Percentiles rank a stretch among this genome's conserved stretches.
phyloP scores from a whole-genome alignment of 257 asterid species.

The Parsonsia alboflavescens region DNA sequence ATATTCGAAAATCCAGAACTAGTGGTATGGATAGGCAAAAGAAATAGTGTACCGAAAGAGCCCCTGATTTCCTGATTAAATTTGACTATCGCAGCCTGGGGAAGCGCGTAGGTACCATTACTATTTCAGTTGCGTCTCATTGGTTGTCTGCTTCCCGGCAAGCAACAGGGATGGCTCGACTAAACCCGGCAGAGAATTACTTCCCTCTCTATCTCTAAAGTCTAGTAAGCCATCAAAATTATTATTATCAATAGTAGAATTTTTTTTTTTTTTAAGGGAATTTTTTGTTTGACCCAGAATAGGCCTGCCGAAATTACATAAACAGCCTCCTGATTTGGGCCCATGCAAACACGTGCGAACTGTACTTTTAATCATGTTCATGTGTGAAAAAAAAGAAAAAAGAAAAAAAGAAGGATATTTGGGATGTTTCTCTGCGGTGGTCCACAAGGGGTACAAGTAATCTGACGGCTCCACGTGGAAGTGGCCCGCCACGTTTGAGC shows the following conservation, averaged over 20 bases:
- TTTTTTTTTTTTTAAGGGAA: not conserved
- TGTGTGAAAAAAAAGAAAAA: not conserved
- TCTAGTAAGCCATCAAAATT: not conserved
- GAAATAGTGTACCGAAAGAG: not conserved
- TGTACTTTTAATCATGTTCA: not conserved
- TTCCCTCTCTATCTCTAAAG: not conserved
- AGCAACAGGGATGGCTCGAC: conserved; percentile 53
- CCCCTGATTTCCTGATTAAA: not conserved
- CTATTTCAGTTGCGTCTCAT: conserved; percentile 29
- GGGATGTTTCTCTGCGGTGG: conserved; percentile 14
- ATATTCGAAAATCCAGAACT: no score
- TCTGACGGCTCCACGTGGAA: conserved; percentile 37
- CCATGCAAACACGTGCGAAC: conserved; percentile 30
- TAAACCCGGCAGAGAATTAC: conserved; percentile 46
- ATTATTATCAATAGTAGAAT: not conserved
- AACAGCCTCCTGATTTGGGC: conserved; percentile 23
- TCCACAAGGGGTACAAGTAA: conserved; percentile 26
- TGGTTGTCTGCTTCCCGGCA: conserved; percentile 58
- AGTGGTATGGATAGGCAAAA: no score
- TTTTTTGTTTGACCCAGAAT: conserved; percentile 22
- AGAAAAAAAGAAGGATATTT: not conserved
- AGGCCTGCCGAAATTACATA: conserved; percentile 14
- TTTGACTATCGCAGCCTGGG: not conserved
- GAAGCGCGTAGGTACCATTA: conserved; percentile 1
- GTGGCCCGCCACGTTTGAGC: conserved; percentile 21